Base-by-base conservation (phyloP, 2,329 filamentous ascomycete species). In the Aureobasidium sp. region DNA sequence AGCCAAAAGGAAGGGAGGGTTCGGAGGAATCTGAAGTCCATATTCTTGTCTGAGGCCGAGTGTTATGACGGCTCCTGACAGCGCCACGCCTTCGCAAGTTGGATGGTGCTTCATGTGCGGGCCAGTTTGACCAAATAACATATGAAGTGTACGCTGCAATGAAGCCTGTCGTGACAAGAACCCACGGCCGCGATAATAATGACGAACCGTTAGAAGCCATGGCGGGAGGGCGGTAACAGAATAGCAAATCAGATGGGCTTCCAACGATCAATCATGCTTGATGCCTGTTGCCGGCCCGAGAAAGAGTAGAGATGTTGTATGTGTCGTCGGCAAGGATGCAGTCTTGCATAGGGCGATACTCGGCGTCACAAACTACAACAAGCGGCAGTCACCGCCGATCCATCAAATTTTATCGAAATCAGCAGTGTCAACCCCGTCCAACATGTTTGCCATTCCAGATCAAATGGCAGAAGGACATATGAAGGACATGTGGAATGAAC, bases 31-130 rank as follows among this genome's bases (percentile, higher is more conserved):
- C 9, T 17, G 41, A 56, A 27, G 60, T 39, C 39, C 39, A 51
- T 9, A 62, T 56, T 4, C 50, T 55, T 20, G 60, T 39, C 1
- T 34, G 34, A 8, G 9, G n/a, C 7, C 57, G 57, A 5, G 44
- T 57, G 13, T 62, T 37, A 29, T 50, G 15, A 27, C 63, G 71
- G 51, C 83, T 81, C 65, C 86, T 84, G 41, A 89, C 71, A 12
- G 87, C 87, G 72, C 89, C 89, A 70, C 86, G 87, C 65, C 87
- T 79, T 67, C 84, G 87, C 34, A 90, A 75, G 15, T 69, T 60
- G 1, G 46, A 65, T 47, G 66, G 65, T 68, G 69, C 66, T 69
- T 63, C 68, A 69, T 61, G 61, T 66, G 64, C 67, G 68, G 27
- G 65, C 63, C 68, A 70, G 70, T 66, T 72, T 61, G 68, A 73